phyloP scores from a whole-genome alignment of 2,329 filamentous ascomycete species.

The Penicillium rolfsii region DNA sequence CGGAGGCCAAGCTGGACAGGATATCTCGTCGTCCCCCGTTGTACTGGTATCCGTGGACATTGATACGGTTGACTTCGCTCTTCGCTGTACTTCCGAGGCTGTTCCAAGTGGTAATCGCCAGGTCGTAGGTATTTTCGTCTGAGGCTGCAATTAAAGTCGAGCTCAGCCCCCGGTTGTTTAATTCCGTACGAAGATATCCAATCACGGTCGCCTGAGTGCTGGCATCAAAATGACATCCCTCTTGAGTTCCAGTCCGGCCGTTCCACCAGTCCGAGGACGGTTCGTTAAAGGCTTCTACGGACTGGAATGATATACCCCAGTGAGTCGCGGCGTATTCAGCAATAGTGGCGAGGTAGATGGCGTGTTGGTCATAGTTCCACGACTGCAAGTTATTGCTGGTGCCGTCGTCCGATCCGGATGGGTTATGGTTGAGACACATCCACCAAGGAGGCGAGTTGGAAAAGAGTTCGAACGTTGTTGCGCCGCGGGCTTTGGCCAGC shows the following conservation, averaged over 20 bases:
- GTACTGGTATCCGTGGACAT: conserved; percentile 16
- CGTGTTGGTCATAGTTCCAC: conserved; percentile 20
- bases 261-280: conserved; percentile 17
- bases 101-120: conserved; percentile 15
- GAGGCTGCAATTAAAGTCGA: conserved; percentile 17
- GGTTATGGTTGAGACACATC: conserved; percentile 19
- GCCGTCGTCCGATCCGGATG: conserved; percentile 13
- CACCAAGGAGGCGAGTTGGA: conserved; percentile 22
- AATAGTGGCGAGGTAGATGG: conserved; percentile 18
- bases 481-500: conserved; percentile 14
- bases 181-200: conserved; percentile 10
- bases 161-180: conserved; percentile 12
- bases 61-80: conserved; percentile 12
- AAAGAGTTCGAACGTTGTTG: conserved; percentile 20
- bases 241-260: conserved; percentile 13
- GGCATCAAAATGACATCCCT: conserved; percentile 17
- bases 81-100: conserved; percentile 14
- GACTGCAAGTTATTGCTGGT: conserved; percentile 16
- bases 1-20: conserved; percentile 7
- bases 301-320: conserved; percentile 19
- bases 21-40: conserved; percentile 1
- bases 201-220: conserved; percentile 15
- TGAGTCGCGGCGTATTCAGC: conserved; percentile 15
- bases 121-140: conserved; percentile 16
- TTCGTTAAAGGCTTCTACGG: conserved; percentile 20